These are phyloP conservation scores for Suillus tomentosus DNA, from an alignment of 768 basidiomycete genomes.

Conservation along the genomic window DNA sequence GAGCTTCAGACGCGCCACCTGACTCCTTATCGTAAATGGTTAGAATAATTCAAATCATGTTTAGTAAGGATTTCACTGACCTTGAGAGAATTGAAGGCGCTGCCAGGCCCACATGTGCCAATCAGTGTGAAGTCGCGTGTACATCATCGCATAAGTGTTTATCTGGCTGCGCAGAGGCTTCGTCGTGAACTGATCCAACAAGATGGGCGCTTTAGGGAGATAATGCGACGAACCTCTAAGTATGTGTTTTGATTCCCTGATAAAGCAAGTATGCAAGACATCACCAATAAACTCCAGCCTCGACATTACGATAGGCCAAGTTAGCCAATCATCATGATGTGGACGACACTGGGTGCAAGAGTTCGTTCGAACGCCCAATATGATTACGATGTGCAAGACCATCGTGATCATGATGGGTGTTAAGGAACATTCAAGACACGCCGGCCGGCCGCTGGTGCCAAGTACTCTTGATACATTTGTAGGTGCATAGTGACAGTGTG, in stretches of 20 bases:
- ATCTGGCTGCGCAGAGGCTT: not conserved
- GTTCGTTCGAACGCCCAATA: not conserved
- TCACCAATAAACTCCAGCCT: not conserved
- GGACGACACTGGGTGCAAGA: not conserved
- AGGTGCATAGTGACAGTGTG: not conserved
- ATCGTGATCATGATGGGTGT: not conserved
- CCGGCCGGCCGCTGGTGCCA: not conserved
- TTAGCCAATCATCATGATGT: no score
- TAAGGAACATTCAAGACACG: not conserved
- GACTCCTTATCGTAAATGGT: conserved; percentile 4
- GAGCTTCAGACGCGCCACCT: not conserved
- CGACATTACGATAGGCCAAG: not conserved
- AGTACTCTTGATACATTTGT: not conserved
- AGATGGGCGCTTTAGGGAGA: not conserved
- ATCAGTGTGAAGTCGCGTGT: not conserved
- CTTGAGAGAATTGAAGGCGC: not conserved
- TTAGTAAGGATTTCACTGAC: not conserved
- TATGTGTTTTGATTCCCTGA: not conserved
- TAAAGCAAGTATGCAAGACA: not conserved
- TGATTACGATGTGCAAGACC: not conserved
- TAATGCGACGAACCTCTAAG: not conserved
- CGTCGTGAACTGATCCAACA: not conserved
- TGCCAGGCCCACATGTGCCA: not conserved
- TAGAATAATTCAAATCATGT: not conserved
- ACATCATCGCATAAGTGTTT: not conserved